Conservation (phyloP, 352 stramenopile genomes). For the Globisporangium cederbergense region DNA sequence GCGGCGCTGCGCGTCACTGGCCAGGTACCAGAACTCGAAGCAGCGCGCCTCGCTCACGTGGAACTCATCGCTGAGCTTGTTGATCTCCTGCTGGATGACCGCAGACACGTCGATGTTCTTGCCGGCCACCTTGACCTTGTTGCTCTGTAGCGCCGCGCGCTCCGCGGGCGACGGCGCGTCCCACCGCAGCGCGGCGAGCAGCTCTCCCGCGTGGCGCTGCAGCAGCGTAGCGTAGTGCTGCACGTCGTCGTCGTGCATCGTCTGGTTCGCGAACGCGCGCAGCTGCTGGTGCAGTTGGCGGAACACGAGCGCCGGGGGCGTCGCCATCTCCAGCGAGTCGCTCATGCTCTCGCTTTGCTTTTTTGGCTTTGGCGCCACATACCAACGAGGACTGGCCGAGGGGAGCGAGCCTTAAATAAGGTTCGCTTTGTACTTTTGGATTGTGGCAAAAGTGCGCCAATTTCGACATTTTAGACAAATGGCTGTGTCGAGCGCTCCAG, state of each 20-base stretch:
- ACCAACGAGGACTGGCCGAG: conserved; percentile 5
- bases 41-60: conserved; percentile 53
- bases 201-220: conserved; percentile 32
- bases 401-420: not conserved
- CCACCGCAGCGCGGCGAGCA: conserved; percentile 42
- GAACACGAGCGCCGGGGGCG: conserved; percentile 64
- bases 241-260: conserved; percentile 58
- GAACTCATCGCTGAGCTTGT: conserved; percentile 80
- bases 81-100: conserved; percentile 80
- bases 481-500: not conserved
- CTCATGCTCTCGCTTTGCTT: conserved; percentile 16
- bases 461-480: not conserved
- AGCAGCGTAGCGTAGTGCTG: conserved; percentile 58
- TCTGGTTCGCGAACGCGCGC: conserved; percentile 56
- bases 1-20: conserved; percentile 62
- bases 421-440: not conserved
- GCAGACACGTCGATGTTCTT: conserved; percentile 74
- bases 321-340: conserved; percentile 34
- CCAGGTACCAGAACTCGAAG: conserved; percentile 77
- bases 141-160: conserved; percentile 59
- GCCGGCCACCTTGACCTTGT: conserved; percentile 51
- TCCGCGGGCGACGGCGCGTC: conserved; percentile 36
- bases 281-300: conserved; percentile 73
- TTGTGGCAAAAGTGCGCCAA: not conserved
- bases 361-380: not conserved